Conservation (phyloP, 2,329 filamentous ascomycete genomes). For the Curvularia hawaiiensis region DNA sequence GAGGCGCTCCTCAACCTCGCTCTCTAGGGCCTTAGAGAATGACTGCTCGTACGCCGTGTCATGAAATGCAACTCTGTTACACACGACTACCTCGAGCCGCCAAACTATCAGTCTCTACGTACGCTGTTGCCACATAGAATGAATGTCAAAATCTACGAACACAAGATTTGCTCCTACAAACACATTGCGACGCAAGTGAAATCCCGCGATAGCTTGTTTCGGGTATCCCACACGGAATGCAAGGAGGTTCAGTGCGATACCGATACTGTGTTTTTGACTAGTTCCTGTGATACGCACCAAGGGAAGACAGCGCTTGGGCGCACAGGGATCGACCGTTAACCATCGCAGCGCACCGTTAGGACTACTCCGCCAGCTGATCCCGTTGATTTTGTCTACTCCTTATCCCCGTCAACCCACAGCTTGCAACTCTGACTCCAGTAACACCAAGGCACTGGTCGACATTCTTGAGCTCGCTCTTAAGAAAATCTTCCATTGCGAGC, state of each 20-base stretch:
- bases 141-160: neutral
- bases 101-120: neutral
- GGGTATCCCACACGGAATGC: neutral
- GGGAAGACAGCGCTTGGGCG: neutral
- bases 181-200: neutral
- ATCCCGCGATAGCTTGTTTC: neutral
- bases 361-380: neutral
- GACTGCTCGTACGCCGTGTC: neutral
- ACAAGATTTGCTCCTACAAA: neutral
- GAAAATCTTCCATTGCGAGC: neutral
- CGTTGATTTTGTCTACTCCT: neutral
- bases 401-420: neutral
- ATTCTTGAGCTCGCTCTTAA: neutral
- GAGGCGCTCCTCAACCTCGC: constrained; percentile 6
- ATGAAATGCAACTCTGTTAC: neutral
- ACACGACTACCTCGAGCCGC: neutral
- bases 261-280: neutral
- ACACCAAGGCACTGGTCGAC: constrained; percentile 1
- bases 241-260: neutral
- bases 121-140: neutral
- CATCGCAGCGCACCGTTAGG: neutral
- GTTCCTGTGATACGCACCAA: neutral
- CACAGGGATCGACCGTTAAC: neutral
- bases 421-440: neutral
- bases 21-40: neutral